phyloP scores from a whole-genome alignment of 768 basidiomycete species.

The Podaxis sp. region DNA sequence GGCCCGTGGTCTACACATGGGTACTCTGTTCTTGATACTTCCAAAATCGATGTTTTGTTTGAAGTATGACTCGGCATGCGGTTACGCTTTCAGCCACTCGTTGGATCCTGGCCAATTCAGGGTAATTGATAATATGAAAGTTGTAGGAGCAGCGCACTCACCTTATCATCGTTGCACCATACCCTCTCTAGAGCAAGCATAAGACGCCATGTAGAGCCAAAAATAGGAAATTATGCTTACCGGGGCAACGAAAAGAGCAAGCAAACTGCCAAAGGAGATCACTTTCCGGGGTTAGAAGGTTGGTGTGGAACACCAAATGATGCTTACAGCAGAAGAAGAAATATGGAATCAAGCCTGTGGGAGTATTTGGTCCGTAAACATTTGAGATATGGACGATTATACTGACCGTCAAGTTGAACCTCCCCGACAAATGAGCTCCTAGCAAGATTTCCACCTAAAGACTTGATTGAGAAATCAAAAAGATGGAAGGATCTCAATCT shows the following conservation, averaged over 20 bases:
- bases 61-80: conserved; percentile 6
- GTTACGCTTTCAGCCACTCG: not conserved
- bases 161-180: not conserved
- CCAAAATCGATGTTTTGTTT: not conserved
- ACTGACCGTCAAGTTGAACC: not conserved
- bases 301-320: no score
- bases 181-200: not conserved
- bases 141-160: not conserved
- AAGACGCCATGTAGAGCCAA: not conserved
- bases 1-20: not conserved
- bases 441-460: not conserved
- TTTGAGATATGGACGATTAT: not conserved
- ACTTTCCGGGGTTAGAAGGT: not conserved
- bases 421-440: not conserved
- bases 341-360: not conserved
- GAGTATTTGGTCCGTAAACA: not conserved
- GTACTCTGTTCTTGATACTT: not conserved
- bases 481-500: not conserved
- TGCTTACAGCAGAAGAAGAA: not conserved
- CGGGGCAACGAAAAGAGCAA: not conserved
- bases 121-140: not conserved
- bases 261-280: not conserved
- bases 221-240: not conserved
- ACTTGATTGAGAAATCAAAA: not conserved
- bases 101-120: not conserved